These are phyloP conservation scores for Daldinia grandis DNA, from an alignment of 495 filamentous ascomycete species.

Conservation along the genomic window DNA sequence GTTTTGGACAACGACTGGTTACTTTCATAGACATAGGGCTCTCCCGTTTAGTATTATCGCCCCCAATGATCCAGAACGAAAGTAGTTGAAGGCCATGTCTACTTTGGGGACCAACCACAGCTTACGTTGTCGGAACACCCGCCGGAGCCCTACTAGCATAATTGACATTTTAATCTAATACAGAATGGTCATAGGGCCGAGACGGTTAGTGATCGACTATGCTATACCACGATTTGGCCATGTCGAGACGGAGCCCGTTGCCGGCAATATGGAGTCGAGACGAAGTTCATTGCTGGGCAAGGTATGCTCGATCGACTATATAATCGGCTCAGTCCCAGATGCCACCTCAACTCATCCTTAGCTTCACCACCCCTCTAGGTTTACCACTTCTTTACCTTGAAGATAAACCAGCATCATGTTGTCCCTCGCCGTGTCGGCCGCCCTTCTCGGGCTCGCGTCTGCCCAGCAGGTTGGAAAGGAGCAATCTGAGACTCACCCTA, in stretches of 20 bases:
- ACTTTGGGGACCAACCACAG: conserved; percentile 25
- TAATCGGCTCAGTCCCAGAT: conserved; percentile 32
- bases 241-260: conserved; percentile 38
- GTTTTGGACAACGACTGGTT: conserved; percentile 31
- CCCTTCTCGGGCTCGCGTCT: conserved; percentile 54
- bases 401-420: conserved; percentile 44
- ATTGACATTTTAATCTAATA: conserved; percentile 42
- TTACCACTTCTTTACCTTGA: conserved; percentile 24
- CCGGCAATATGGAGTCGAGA: conserved; percentile 38
- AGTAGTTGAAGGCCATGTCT: conserved; percentile 19
- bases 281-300: conserved; percentile 18
- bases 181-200: conserved; percentile 35
- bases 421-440: conserved; percentile 46
- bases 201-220: conserved; percentile 41
- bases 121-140: conserved; percentile 33
- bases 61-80: conserved; percentile 27
- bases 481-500: conserved; percentile 65
- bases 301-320: conserved; percentile 27
- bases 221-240: conserved; percentile 26
- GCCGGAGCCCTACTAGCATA: conserved; percentile 34
- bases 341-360: conserved; percentile 21
- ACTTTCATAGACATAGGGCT: conserved; percentile 3
- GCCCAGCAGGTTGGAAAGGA: conserved; percentile 67
- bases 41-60: conserved; percentile 20
- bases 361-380: conserved; percentile 29